Evolutionary conservation across 2,329 filamentous ascomycete genomes (phyloP).

Genomic region (Hypoxylon sp.): DNA sequence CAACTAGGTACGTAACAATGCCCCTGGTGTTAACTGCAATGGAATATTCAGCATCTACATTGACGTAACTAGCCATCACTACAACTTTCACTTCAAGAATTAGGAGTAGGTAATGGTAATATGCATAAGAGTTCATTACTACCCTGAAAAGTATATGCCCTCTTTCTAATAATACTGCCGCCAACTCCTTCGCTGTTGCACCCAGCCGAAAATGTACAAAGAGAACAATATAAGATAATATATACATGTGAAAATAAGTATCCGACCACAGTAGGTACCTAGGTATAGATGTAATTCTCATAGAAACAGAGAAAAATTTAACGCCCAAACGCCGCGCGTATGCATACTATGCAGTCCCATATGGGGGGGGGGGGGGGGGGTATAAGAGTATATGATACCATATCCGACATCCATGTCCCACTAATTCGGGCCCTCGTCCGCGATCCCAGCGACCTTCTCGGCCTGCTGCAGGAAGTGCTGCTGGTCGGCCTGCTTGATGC

Average conservation of each 20-base stretch:
- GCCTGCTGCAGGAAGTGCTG: constrained; percentile 44
- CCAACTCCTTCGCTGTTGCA: not conserved
- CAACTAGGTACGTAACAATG: too few species aligned
- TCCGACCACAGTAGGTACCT: not conserved
- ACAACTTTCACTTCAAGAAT: not conserved
- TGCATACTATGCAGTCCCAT: constrained; percentile 7
- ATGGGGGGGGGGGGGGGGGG: too few species aligned
- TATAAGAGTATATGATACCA: not conserved
- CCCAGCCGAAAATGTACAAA: not conserved
- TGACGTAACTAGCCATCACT: not conserved
- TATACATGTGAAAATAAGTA: not conserved
- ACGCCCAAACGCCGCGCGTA: constrained; percentile 16
- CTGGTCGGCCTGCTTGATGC: constrained; percentile 51
- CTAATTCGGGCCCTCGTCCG: constrained; percentile 41
- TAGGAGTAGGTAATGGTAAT: not conserved
- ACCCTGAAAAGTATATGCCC: not conserved
- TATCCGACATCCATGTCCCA: not conserved
- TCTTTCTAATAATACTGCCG: not conserved
- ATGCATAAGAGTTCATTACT: not conserved
- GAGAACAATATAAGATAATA: not conserved
- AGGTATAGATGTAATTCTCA: not conserved
- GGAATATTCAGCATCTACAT: not conserved
- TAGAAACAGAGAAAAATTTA: not conserved
- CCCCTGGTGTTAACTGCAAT: not conserved
- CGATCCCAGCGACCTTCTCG: constrained; percentile 44